These are phyloP conservation scores for Rubia peregrina DNA, from an alignment of 305 asterid genomes.

Conservation along the genomic window DNA sequence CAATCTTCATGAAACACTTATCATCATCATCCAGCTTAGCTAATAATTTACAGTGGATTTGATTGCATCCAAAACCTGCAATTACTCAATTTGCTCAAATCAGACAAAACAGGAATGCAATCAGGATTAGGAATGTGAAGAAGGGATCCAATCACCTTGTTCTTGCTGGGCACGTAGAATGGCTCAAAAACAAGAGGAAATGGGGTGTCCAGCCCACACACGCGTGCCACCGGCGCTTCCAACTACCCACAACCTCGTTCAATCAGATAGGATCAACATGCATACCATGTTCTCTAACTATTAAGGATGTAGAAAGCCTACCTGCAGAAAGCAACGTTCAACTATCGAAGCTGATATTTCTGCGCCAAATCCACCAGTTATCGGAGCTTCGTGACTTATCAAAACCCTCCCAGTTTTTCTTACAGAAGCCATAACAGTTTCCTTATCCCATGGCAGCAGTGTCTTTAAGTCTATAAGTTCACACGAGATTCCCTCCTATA, in stretches of 20 bases:
- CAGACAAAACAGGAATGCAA: not conserved
- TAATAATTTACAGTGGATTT: conserved; percentile 67
- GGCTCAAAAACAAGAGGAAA: conserved; percentile 94
- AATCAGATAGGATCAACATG: not conserved
- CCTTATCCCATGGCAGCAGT: conserved; percentile 96
- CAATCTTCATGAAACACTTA: not conserved
- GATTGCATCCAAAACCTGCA: conserved; percentile 87
- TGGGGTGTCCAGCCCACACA: conserved; percentile 93
- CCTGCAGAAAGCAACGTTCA: conserved; percentile 90
- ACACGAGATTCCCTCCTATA: conserved; percentile 94
- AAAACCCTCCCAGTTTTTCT: conserved; percentile 85
- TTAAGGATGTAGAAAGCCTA: conserved; percentile 17
- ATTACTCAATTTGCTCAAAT: not conserved
- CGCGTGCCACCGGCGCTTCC: conserved; percentile 92
- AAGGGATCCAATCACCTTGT: conserved; percentile 43
- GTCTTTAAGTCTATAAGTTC: conserved; percentile 88
- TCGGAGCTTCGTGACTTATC: conserved; percentile 97
- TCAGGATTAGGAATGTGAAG: not conserved
- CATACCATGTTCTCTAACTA: not conserved
- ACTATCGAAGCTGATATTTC: conserved; percentile 86
- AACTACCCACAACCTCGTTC: conserved; percentile 40
- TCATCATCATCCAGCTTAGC: not conserved
- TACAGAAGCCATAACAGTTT: conserved; percentile 86
- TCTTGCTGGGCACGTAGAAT: conserved; percentile 83
- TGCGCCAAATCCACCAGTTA: conserved; percentile 94